phyloP scores from a whole-genome alignment of 495 filamentous ascomycete genomes.

The Penicillium atrosanguineum region DNA sequence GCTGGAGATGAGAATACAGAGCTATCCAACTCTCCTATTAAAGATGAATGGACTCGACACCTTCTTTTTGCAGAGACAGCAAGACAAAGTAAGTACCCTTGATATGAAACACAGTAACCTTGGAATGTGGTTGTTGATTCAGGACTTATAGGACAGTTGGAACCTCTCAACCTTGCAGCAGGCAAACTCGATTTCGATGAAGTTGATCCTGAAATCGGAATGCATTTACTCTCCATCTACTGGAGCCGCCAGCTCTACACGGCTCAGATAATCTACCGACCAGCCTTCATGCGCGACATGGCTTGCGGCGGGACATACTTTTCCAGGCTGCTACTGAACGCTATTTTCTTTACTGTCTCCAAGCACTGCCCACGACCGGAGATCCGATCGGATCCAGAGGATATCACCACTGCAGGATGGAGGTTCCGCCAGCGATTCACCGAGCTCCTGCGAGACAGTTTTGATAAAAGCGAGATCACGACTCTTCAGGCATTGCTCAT shows the following conservation, averaged over 20 bases:
- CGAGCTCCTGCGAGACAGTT: slow-evolving; percentile 35
- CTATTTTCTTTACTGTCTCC: slow-evolving; percentile 42
- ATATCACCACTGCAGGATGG: slow-evolving; percentile 36
- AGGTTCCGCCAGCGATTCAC: slow-evolving; percentile 35
- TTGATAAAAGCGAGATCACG: slow-evolving; percentile 44
- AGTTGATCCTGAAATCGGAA: slow-evolving; percentile 35
- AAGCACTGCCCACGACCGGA: slow-evolving; percentile 34
- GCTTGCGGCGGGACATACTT: slow-evolving; percentile 43
- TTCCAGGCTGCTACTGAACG: slow-evolving; percentile 45
- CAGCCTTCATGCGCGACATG: slow-evolving; percentile 35
- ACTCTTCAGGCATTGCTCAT: slow-evolving; percentile 45
- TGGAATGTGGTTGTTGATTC: background rate
- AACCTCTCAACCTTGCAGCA: slow-evolving; percentile 25
- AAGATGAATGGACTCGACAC: slow-evolving; percentile 19
- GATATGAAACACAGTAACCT: background rate
- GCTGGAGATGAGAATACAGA: slow-evolving; percentile 7
- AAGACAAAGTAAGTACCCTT: slow-evolving; percentile 20
- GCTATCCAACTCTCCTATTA: slow-evolving; percentile 1
- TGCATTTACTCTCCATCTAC: slow-evolving; percentile 37
- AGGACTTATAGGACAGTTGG: slow-evolving; percentile 23
- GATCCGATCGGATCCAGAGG: slow-evolving; percentile 31
- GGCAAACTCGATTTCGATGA: slow-evolving; percentile 41
- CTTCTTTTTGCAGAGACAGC: slow-evolving; percentile 29
- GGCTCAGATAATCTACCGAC: slow-evolving; percentile 31
- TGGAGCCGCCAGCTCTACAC: slow-evolving; percentile 41